A percentile compares a stretch with the other conserved stretches of the same genome.
Evolutionary conservation across 352 stramenopile species (phyloP).

Genomic region (Pythium vanterpoolii): DNA sequence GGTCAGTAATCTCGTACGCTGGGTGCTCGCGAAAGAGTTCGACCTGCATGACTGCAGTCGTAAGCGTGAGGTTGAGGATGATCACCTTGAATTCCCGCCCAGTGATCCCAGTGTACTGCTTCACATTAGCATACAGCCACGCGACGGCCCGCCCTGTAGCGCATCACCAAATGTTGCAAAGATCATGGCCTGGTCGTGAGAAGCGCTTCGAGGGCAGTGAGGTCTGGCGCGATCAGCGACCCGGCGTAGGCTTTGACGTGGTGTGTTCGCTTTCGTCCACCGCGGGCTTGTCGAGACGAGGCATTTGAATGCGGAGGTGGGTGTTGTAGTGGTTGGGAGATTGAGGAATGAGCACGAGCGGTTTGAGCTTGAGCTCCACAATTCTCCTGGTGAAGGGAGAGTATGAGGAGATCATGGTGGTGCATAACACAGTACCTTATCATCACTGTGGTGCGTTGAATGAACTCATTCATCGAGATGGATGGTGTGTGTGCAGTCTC

Average conservation of each 20-base stretch:
- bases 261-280: not conserved
- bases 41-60: constrained; percentile 7
- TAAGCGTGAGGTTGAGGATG: constrained; percentile 2
- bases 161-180: constrained; percentile 5
- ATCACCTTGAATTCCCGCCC: constrained; percentile 1
- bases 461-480: no score
- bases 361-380: no score
- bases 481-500: no score
- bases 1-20: constrained; percentile 19
- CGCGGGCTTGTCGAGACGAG: not conserved
- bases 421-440: no score
- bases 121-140: constrained; percentile 15
- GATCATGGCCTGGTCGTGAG: constrained; percentile 10
- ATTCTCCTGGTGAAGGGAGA: no score
- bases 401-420: no score
- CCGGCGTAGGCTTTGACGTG: constrained; percentile 9
- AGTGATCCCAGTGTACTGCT: constrained; percentile 10
- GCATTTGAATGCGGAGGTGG: not conserved
- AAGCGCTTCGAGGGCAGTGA: constrained; percentile 4
- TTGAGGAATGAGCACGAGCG: no score
- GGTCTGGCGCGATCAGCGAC: constrained; percentile 14
- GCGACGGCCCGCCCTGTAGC: constrained; percentile 4
- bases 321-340: not conserved
- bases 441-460: no score
- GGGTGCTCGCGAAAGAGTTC: constrained; percentile 10